A percentile compares a stretch with the other conserved stretches of the same genome.
These are phyloP conservation scores for Tanacetum coccineum DNA, from an alignment of 129 eudicot species.

Conservation along the genomic window DNA sequence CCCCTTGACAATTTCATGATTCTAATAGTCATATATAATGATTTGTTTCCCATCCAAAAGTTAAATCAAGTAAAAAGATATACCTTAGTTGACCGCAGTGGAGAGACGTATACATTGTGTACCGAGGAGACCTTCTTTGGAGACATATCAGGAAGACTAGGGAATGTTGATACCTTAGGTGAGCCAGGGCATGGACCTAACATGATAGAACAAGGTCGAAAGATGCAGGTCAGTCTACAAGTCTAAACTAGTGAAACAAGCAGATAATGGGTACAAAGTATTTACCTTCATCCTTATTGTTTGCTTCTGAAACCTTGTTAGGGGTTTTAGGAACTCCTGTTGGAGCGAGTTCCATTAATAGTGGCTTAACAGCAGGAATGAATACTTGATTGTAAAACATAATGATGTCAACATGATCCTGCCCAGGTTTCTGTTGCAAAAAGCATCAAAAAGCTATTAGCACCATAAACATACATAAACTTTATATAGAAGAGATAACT, in stretches of 20 bases:
- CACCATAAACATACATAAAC: neutral
- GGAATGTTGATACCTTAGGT: slow-evolving; percentile 76
- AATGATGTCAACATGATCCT: slow-evolving; percentile 89
- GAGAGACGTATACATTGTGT: slow-evolving; percentile 93
- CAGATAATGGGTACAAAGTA: slow-evolving; percentile 9
- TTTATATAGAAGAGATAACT: neutral
- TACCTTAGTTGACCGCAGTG: slow-evolving; percentile 90
- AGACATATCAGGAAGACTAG: slow-evolving; percentile 97
- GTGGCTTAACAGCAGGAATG: slow-evolving; percentile 78
- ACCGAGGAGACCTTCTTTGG: slow-evolving; percentile 91
- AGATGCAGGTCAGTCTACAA: neutral
- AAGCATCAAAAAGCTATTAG: slow-evolving; percentile 22
- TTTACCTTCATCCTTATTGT: slow-evolving; percentile 50
- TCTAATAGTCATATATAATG: neutral
- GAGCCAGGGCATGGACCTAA: slow-evolving; percentile 81
- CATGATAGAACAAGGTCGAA: neutral
- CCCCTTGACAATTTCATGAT: neutral
- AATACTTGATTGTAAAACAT: slow-evolving; percentile 85
- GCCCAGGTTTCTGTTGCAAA: slow-evolving; percentile 68
- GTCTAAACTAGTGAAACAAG: neutral
- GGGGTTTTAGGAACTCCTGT: slow-evolving; percentile 40
- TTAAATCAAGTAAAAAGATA: neutral
- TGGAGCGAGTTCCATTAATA: slow-evolving; percentile 77
- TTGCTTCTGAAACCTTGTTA: slow-evolving; percentile 46
- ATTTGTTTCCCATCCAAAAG: neutral